These are phyloP conservation scores for Populus davidiana DNA, from an alignment of 345 rosid genomes.

Conservation along the genomic window DNA sequence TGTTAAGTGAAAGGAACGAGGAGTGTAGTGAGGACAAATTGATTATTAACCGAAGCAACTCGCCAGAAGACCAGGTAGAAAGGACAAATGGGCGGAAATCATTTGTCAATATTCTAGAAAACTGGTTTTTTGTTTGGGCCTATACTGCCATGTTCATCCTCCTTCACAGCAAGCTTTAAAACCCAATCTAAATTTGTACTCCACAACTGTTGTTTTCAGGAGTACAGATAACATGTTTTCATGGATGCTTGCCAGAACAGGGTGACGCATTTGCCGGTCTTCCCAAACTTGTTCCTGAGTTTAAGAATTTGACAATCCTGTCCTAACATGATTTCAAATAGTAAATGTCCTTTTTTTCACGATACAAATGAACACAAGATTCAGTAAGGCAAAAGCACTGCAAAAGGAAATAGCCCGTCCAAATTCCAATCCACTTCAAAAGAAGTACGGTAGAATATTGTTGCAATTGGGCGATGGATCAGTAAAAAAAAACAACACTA, in stretches of 20 bases:
- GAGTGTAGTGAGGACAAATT: too few relatives aligned
- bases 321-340: background rate
- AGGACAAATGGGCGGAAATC: too few relatives aligned
- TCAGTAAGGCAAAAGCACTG: background rate
- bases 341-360: background rate
- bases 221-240: background rate
- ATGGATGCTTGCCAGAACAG: background rate
- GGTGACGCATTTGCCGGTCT: background rate
- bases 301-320: background rate
- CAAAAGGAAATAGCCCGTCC: background rate
- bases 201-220: too few relatives aligned
- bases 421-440: background rate
- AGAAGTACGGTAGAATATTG: background rate
- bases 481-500: background rate
- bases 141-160: background rate
- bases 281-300: background rate
- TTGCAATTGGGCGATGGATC: background rate
- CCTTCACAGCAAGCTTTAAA: background rate
- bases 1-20: too few relatives aligned
- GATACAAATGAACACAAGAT: background rate
- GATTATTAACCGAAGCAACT: too few relatives aligned
- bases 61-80: too few relatives aligned
- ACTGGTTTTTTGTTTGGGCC: too few relatives aligned
- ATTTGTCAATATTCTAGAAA: too few relatives aligned
- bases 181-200: background rate